Percentiles rank a stretch among this genome's conserved stretches.
Conservation (phyloP, 2,329 filamentous ascomycete species). For the Colletotrichum lupini region DNA sequence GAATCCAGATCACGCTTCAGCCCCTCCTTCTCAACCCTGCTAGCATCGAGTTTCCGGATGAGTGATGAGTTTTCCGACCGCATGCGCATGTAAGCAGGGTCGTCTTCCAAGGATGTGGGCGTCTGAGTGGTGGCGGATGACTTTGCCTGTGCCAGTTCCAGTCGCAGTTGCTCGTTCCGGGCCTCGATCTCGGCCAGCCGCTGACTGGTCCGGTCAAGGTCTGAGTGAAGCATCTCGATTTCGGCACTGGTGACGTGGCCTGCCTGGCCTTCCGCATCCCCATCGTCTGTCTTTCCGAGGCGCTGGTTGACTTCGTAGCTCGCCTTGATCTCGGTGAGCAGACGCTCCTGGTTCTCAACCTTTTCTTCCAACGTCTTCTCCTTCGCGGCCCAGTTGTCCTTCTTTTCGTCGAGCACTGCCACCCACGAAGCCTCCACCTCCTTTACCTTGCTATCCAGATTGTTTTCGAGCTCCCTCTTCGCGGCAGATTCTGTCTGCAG, state of each 20-base stretch:
- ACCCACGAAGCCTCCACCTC: constrained; percentile 92
- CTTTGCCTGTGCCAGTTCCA: constrained; percentile 91
- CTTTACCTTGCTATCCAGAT: constrained; percentile 82
- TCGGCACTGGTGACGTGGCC: constrained; percentile 85
- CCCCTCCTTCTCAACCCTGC: constrained; percentile 84
- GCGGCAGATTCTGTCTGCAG: constrained; percentile 82
- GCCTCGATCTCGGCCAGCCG: constrained; percentile 91
- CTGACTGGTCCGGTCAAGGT: constrained; percentile 88
- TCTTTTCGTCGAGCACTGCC: constrained; percentile 90
- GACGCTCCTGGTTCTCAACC: constrained; percentile 89
- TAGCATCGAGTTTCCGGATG: constrained; percentile 86
- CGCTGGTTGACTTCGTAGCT: constrained; percentile 97
- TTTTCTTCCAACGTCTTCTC: constrained; percentile 94
- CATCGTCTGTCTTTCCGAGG: constrained; percentile 77
- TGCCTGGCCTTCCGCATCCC: constrained; percentile 65
- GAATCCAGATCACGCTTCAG: constrained; percentile 81
- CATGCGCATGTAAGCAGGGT: constrained; percentile 87
- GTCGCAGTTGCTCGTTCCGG: constrained; percentile 90
- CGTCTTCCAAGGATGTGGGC: constrained; percentile 79
- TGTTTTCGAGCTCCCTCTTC: constrained; percentile 80
- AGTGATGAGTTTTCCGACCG: constrained; percentile 94
- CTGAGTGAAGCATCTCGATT: constrained; percentile 91
- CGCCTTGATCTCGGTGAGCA: constrained; percentile 94
- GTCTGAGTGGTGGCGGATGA: constrained; percentile 75
- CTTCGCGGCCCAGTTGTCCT: constrained; percentile 95